Conservation (phyloP, 2,329 filamentous ascomycete species). For the Fusarium redolens region DNA sequence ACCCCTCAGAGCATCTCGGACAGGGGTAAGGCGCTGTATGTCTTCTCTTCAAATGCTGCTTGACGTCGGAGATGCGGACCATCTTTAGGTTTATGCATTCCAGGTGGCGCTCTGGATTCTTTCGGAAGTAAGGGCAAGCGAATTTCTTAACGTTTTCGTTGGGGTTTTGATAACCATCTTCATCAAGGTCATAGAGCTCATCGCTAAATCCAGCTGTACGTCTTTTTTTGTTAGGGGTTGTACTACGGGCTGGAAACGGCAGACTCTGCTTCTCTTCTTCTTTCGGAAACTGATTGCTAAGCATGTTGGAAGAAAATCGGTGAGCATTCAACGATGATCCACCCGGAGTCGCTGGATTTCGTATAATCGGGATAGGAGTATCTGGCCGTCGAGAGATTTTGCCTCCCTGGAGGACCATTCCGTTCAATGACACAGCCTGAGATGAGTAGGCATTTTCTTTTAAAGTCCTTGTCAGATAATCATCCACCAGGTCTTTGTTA, state of each 20-base stretch:
- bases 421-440: rapidly evolving
- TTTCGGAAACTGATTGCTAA: rapidly evolving
- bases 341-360: rapidly evolving
- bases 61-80: not conserved
- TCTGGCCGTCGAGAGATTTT: not conserved
- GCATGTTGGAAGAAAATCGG: rapidly evolving
- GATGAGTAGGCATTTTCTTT: not conserved
- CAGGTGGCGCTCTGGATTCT: rapidly evolving
- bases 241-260: not conserved
- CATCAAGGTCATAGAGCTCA: rapidly evolving
- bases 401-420: rapidly evolving
- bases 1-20: rapidly evolving
- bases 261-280: not conserved
- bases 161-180: rapidly evolving
- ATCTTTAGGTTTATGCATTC: not conserved
- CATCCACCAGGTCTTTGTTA: not conserved
- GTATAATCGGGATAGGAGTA: not conserved
- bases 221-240: not conserved
- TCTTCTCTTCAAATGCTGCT: not conserved
- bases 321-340: not conserved
- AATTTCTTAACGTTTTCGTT: rapidly evolving
- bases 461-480: not conserved
- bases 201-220: rapidly evolving
- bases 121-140: not conserved
- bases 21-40: not conserved